Evolutionary conservation across 2,329 filamentous ascomycete species (phyloP).

Genomic region (Colletotrichum sp.): DNA sequence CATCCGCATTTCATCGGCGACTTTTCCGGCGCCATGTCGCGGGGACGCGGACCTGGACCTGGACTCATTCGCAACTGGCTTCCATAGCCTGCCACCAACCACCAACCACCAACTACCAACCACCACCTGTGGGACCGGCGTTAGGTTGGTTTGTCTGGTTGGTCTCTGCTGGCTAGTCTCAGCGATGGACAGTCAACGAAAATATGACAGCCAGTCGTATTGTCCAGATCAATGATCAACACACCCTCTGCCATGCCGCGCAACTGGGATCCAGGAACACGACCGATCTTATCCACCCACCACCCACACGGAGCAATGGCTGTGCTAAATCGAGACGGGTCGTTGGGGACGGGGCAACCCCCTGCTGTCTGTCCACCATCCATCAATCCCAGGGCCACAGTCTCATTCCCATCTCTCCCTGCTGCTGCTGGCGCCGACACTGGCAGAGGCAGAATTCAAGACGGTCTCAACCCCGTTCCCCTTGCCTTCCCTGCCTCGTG

Average conservation of each 20-base stretch:
- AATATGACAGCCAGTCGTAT: constrained; percentile 6
- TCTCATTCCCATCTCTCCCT: background rate
- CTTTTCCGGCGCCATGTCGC: background rate
- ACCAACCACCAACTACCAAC: background rate
- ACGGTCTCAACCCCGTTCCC: background rate
- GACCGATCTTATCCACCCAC: background rate
- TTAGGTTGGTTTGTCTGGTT: background rate
- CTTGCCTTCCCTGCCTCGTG: background rate
- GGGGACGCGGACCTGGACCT: background rate
- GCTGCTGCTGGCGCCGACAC: background rate
- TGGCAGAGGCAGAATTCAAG: background rate
- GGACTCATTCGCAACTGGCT: background rate
- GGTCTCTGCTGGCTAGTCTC: background rate
- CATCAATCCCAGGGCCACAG: background rate
- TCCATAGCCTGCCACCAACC: background rate
- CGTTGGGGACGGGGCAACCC: background rate
- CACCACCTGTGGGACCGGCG: background rate
- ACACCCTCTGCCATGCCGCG: background rate
- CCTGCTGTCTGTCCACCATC: background rate
- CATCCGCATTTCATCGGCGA: background rate
- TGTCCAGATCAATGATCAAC: background rate
- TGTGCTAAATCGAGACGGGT: constrained; percentile 13
- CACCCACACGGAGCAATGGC: constrained; percentile 10
- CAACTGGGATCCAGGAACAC: constrained; percentile 16
- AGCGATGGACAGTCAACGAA: background rate